phyloP scores from a whole-genome alignment of 169 alveolate genomes.

The Besnoitia besnoiti region DNA sequence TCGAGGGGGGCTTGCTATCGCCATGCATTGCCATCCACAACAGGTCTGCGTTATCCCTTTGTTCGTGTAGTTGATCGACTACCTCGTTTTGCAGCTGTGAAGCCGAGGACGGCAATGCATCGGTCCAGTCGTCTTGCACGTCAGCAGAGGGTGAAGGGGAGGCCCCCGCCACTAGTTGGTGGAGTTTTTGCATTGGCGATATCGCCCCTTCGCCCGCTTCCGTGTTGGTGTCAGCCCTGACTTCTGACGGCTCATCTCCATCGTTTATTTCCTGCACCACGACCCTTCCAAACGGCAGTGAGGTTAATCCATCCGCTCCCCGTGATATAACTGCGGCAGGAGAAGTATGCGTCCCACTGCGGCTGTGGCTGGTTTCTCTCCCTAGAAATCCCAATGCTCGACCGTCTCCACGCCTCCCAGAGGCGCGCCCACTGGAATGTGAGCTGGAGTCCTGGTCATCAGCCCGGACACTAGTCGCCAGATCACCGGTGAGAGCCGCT shows the following conservation, averaged over 20 bases:
- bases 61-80: too few species aligned
- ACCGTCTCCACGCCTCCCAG: neutral
- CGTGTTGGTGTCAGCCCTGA: too few species aligned
- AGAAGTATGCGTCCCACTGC: neutral
- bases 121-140: too few species aligned
- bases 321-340: neutral
- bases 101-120: too few species aligned
- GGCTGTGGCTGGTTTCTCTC: neutral
- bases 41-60: neutral
- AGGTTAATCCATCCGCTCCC: neutral
- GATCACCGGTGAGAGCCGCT: conserved; percentile 21
- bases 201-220: neutral
- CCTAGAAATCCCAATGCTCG: neutral
- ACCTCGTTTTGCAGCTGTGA: too few species aligned
- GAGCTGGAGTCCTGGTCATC: neutral
- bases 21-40: neutral
- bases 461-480: neutral
- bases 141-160: too few species aligned
- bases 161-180: neutral
- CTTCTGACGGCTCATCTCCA: too few species aligned
- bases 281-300: neutral
- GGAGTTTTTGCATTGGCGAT: neutral
- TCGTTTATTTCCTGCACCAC: neutral
- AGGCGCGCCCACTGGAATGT: neutral
- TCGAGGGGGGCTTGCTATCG: neutral